These are phyloP conservation scores for Anthracocystis walkeri DNA, from an alignment of 1,284 basidiomycete species.

Conservation along the genomic window DNA sequence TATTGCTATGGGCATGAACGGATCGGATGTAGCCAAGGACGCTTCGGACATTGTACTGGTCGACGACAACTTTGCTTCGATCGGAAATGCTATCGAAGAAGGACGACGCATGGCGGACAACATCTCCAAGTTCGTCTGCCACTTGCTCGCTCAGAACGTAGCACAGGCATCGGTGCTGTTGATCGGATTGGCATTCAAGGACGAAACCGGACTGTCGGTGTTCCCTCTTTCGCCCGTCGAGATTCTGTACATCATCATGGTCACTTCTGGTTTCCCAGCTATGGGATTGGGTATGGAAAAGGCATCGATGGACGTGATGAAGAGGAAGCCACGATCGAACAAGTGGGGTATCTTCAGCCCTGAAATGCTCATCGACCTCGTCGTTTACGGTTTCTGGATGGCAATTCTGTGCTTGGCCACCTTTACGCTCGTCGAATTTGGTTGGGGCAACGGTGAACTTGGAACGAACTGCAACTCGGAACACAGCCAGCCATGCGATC, in stretches of 20 bases:
- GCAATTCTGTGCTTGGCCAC: constrained; percentile 73
- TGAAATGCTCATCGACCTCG: constrained; percentile 72
- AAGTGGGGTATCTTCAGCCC: constrained; percentile 68
- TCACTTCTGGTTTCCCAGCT: constrained; percentile 69
- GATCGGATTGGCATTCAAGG: constrained; percentile 78
- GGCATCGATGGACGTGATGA: constrained; percentile 75
- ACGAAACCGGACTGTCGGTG: constrained; percentile 73
- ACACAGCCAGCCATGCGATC: constrained; percentile 56
- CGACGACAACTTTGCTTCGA: constrained; percentile 81
- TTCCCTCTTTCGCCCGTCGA: constrained; percentile 79
- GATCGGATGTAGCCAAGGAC: constrained; percentile 70
- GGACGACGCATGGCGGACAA: constrained; percentile 74
- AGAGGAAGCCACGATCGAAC: constrained; percentile 71
- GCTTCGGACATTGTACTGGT: constrained; percentile 77
- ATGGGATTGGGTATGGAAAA: constrained; percentile 73
- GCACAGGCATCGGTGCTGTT: constrained; percentile 70
- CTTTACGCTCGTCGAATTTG: constrained; percentile 58
- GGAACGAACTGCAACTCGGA: constrained; percentile 67
- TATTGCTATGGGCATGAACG: constrained; percentile 68
- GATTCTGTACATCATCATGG: constrained; percentile 73
- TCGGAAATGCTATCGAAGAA: constrained; percentile 77
- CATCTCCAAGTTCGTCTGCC: constrained; percentile 70
- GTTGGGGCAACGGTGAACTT: constrained; percentile 60
- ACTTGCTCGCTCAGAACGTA: constrained; percentile 67
- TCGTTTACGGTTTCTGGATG: constrained; percentile 78